Evolutionary conservation across 108 stramenopile genomes (phyloP).

Genomic region (Licmophora abbreviata): DNA sequence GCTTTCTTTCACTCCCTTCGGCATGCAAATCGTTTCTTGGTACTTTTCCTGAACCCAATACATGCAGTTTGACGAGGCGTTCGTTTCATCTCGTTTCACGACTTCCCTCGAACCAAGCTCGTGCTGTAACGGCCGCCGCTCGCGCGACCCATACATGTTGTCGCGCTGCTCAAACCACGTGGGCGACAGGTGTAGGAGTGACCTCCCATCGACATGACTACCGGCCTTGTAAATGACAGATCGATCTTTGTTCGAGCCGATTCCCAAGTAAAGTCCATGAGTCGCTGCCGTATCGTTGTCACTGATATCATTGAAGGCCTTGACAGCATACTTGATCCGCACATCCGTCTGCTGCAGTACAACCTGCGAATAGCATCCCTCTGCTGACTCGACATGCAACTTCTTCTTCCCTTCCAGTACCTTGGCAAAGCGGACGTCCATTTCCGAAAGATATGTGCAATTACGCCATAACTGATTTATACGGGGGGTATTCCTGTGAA

Average conservation of each 20-base stretch:
- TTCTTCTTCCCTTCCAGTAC: slow-evolving; percentile 21
- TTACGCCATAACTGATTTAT: slow-evolving; percentile 82
- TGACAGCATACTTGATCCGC: slow-evolving; percentile 81
- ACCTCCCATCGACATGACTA: slow-evolving; percentile 16
- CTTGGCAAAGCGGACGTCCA: slow-evolving; percentile 62
- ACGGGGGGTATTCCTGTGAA: slow-evolving; percentile 67
- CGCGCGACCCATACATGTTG: slow-evolving; percentile 22
- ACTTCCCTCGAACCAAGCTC: slow-evolving; percentile 35
- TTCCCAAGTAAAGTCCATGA: slow-evolving; percentile 59
- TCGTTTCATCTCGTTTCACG: slow-evolving; percentile 22
- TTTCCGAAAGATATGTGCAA: slow-evolving; percentile 73
- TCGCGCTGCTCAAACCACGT: slow-evolving; percentile 54
- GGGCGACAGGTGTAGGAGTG: slow-evolving; percentile 19
- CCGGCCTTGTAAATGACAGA: slow-evolving; percentile 65
- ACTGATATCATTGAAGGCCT: slow-evolving; percentile 69
- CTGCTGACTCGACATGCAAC: slow-evolving; percentile 76
- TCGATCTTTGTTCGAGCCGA: slow-evolving; percentile 18
- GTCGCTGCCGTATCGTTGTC: slow-evolving; percentile 37
- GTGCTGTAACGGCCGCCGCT: slow-evolving; percentile 38
- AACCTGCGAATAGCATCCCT: slow-evolving; percentile 88
- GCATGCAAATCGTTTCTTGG: slow-evolving; percentile 62
- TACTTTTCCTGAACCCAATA: slow-evolving; percentile 81
- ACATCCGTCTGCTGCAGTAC: slow-evolving; percentile 58
- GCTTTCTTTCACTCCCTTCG: slow-evolving; percentile 22
- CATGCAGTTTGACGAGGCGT: slow-evolving; percentile 64